A percentile compares a stretch with the other conserved stretches of the same genome.
Conservation (phyloP, 495 filamentous ascomycete genomes). For the Hypoxylon lenormandii region DNA sequence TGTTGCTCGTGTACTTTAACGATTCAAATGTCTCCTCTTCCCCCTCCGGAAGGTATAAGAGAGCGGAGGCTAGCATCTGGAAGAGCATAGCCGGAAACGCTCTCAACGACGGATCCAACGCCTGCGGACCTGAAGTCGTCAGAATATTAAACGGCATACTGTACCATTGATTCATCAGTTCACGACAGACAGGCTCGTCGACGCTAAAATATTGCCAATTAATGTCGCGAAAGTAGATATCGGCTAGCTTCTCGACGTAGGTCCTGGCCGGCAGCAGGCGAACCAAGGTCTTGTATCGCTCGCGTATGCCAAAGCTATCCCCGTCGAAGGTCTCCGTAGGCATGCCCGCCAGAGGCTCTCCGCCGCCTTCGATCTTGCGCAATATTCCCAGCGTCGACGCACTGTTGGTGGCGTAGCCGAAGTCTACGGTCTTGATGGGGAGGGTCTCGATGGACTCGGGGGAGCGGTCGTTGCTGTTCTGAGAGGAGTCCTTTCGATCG, state of each 20-base stretch:
- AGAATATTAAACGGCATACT: constrained; percentile 60
- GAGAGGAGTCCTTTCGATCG: constrained; percentile 46
- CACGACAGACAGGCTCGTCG: constrained; percentile 64
- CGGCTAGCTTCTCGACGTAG: constrained; percentile 66
- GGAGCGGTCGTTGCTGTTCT: constrained; percentile 32
- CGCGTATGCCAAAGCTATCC: constrained; percentile 53
- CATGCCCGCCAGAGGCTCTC: constrained; percentile 45
- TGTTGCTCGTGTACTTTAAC: constrained; percentile 68
- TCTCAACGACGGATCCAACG: constrained; percentile 57
- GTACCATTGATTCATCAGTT: constrained; percentile 65
- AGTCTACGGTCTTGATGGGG: constrained; percentile 54
- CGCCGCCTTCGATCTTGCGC: constrained; percentile 60
- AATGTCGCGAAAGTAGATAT: constrained; percentile 67
- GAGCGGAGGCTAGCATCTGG: constrained; percentile 66
- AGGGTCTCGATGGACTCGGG: constrained; percentile 36
- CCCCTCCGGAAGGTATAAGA: constrained; percentile 65
- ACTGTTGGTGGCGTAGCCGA: constrained; percentile 63
- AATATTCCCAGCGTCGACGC: constrained; percentile 63
- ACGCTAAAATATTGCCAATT: constrained; percentile 71
- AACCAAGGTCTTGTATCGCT: constrained; percentile 66
- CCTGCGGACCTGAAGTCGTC: constrained; percentile 55
- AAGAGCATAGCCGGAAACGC: constrained; percentile 70
- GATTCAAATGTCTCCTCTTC: constrained; percentile 62
- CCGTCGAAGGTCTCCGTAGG: constrained; percentile 43
- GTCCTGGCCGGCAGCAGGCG: constrained; percentile 65